Evolutionary conservation across 2,329 filamentous ascomycete species (phyloP).

Genomic region (Niveomyces coronatus): DNA sequence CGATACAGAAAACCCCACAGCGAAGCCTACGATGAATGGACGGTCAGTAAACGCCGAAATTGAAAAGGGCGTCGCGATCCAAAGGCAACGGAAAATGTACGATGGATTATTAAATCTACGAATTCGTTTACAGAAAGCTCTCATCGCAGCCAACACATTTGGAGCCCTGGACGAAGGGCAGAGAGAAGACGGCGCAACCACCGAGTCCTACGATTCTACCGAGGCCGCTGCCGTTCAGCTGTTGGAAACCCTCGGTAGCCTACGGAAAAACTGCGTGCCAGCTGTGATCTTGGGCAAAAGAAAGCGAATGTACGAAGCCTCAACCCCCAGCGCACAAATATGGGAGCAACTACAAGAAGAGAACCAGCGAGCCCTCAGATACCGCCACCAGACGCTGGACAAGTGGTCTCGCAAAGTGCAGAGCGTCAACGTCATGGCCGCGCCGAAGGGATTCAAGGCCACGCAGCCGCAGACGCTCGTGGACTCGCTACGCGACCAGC

Average conservation of each 20-base stretch:
- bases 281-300: constrained; percentile 48
- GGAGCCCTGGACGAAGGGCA: constrained; percentile 29
- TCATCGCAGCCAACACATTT: constrained; percentile 73
- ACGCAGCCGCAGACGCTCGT: constrained; percentile 39
- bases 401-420: constrained; percentile 75
- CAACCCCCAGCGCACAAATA: constrained; percentile 53
- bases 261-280: constrained; percentile 52
- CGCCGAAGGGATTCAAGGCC: constrained; percentile 17
- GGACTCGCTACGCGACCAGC: constrained; percentile 58
- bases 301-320: constrained; percentile 41
- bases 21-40: constrained; percentile 24
- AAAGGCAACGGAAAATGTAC: constrained; percentile 74
- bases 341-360: constrained; percentile 61
- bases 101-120: constrained; percentile 82
- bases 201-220: constrained; percentile 58
- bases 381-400: constrained; percentile 64
- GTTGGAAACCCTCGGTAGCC: constrained; percentile 67
- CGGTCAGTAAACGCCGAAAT: constrained; percentile 44
- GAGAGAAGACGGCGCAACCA: constrained; percentile 23
- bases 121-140: constrained; percentile 85
- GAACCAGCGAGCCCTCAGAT: constrained; percentile 48
- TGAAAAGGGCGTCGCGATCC: constrained; percentile 78
- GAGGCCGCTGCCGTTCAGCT: constrained; percentile 79
- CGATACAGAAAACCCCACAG: constrained; percentile 22
- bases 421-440: constrained; percentile 35